These are phyloP conservation scores for Entomortierella parvispora DNA, from an alignment of 192 early-diverging fungal genomes.

Conservation along the genomic window DNA sequence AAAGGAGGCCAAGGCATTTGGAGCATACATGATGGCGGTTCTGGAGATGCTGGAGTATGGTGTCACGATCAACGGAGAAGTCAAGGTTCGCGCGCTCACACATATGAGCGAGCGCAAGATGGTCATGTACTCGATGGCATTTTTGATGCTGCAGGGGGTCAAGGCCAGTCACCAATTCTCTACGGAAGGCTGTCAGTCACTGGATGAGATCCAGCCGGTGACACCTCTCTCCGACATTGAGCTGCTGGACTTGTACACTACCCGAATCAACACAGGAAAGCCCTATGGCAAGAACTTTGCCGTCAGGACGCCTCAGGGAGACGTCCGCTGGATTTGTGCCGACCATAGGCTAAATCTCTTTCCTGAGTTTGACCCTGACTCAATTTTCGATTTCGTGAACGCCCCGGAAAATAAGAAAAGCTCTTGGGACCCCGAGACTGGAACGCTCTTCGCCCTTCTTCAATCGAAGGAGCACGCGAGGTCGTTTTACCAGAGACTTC, in stretches of 20 bases:
- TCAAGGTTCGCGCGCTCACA: slow-evolving; percentile 3
- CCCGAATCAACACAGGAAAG: not conserved
- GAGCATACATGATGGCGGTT: slow-evolving; percentile 30
- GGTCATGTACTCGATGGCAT: slow-evolving; percentile 24
- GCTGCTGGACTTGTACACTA: slow-evolving; percentile 13
- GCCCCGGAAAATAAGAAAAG: not conserved
- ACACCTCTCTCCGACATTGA: slow-evolving; percentile 21
- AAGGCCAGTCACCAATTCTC: slow-evolving; percentile 20
- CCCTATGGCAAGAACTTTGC: not conserved
- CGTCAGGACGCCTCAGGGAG: slow-evolving; percentile 13
- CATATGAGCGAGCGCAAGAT: slow-evolving; percentile 4
- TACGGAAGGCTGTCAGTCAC: slow-evolving; percentile 8
- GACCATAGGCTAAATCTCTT: not conserved
- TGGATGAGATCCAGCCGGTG: slow-evolving; percentile 15
- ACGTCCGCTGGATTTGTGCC: slow-evolving; percentile 27
- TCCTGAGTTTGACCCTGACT: too few species aligned
- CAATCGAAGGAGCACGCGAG: slow-evolving; percentile 4
- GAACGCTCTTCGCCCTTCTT: slow-evolving; percentile 11
- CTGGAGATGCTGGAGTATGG: slow-evolving; percentile 47
- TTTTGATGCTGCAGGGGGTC: slow-evolving; percentile 26
- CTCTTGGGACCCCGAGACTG: not conserved
- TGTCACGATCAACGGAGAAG: slow-evolving; percentile 2
- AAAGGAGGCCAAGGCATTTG: slow-evolving; percentile 6
- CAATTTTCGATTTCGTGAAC: not conserved
- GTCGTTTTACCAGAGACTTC: slow-evolving; percentile 1